phyloP scores from a whole-genome alignment of 140 eudicot species.

The Stevia rebaudiana region DNA sequence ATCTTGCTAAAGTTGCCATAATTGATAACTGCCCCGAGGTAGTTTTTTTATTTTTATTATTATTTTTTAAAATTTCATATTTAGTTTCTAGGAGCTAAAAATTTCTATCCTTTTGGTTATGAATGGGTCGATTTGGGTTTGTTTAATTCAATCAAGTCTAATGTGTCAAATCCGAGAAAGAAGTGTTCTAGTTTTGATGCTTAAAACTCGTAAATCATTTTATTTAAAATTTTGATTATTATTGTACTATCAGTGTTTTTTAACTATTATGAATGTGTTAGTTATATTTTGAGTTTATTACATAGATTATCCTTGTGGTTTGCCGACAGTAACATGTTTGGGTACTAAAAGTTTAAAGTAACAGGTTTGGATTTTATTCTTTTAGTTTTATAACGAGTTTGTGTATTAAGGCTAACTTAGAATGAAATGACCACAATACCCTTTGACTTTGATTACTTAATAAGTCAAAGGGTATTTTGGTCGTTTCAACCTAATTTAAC shows the following conservation, averaged over 20 bases:
- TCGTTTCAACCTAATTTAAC: too few species aligned
- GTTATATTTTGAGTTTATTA: not conserved
- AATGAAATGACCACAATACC: too few species aligned
- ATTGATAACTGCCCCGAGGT: slow-evolving; percentile 98
- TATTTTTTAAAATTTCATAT: not conserved
- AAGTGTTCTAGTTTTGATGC: not conserved
- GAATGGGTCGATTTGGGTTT: not conserved
- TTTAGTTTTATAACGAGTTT: too few species aligned
- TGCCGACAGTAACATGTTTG: too few species aligned
- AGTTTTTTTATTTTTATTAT: not conserved
- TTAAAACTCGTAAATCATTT: not conserved
- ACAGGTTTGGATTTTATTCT: too few species aligned
- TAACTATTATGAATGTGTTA: not conserved
- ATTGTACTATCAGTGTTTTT: not conserved
- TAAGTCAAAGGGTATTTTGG: too few species aligned
- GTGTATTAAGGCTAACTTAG: too few species aligned
- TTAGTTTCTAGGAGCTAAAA: not conserved
- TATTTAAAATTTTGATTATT: not conserved
- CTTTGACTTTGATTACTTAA: too few species aligned
- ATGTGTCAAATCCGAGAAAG: not conserved
- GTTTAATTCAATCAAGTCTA: not conserved
- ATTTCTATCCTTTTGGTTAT: not conserved
- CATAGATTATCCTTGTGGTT: too few species aligned
- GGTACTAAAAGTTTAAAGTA: too few species aligned
- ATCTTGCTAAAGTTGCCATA: slow-evolving; percentile 90